Evolutionary conservation across 2,329 filamentous ascomycete genomes (phyloP).

Genomic region (Chaetoscypha palmicola): DNA sequence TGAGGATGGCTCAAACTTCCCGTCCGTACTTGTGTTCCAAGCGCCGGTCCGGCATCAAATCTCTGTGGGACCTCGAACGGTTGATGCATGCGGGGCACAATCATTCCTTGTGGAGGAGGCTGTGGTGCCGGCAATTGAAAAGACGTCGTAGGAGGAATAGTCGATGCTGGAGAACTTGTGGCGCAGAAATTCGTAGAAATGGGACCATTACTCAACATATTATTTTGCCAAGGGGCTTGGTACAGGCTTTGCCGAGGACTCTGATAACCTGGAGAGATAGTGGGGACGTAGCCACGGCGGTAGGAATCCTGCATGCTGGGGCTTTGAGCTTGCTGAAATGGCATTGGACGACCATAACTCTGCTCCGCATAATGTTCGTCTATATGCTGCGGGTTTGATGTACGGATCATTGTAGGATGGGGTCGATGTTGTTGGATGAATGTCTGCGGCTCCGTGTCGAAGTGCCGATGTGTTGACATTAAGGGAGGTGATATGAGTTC

Average conservation of each 20-base stretch:
- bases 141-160: conserved; percentile 4
- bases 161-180: conserved; percentile 19
- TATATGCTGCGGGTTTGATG: conserved; percentile 10
- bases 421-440: conserved; percentile 13
- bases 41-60: conserved; percentile 11
- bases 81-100: conserved; percentile 12
- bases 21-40: conserved; percentile 14
- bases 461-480: conserved; percentile 12
- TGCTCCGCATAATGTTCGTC: conserved; percentile 11
- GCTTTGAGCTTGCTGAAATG: conserved; percentile 13
- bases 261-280: conserved; percentile 10
- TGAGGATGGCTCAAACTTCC: conserved; percentile 20
- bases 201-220: conserved; percentile 13
- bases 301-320: conserved; percentile 17
- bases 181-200: conserved; percentile 14
- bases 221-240: conserved; percentile 7
- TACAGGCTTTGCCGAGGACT: conserved; percentile 17
- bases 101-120: conserved; percentile 13
- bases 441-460: conserved; percentile 11
- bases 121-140: conserved; percentile 18
- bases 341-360: conserved; percentile 4
- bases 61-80: conserved; percentile 13
- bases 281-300: conserved; percentile 6
- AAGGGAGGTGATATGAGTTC: conserved; percentile 20
- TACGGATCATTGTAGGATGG: conserved; percentile 8